Evolutionary conservation across 1,139 yeast genomes (phyloP).

Genomic region (Lodderomyces theae): DNA sequence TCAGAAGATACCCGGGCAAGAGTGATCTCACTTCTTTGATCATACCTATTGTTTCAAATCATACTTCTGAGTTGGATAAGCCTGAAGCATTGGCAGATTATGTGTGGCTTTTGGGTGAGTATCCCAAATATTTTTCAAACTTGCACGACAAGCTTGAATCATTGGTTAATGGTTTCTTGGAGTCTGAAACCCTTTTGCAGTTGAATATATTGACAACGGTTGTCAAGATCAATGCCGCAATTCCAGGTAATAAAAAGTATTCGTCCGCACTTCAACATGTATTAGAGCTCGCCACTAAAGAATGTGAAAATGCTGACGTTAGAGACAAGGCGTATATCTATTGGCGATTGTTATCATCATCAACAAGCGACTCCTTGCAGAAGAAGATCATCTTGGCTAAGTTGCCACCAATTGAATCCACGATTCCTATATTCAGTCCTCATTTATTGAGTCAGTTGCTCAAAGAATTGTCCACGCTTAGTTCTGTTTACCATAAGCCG

Average conservation of each 20-base stretch:
- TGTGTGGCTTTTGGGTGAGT: slow-evolving; percentile 88
- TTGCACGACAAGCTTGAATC: slow-evolving; percentile 42
- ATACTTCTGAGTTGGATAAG: slow-evolving; percentile 56
- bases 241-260: slow-evolving; percentile 22
- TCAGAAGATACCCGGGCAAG: slow-evolving; percentile 72
- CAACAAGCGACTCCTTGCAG: slow-evolving; percentile 41
- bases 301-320: slow-evolving; percentile 86
- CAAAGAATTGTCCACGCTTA: slow-evolving; percentile 76
- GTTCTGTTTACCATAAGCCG: slow-evolving; percentile 89
- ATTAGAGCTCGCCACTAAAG: slow-evolving; percentile 73
- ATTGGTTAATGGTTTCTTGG: slow-evolving; percentile 62
- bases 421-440: slow-evolving; percentile 71
- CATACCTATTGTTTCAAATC: slow-evolving; percentile 65
- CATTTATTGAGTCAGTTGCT: slow-evolving; percentile 65
- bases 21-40: slow-evolving; percentile 60
- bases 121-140: slow-evolving; percentile 68
- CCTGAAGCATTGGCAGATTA: slow-evolving; percentile 71
- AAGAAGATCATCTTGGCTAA: slow-evolving; percentile 55
- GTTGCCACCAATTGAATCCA: slow-evolving; percentile 69
- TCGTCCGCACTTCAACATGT: slow-evolving; percentile 62
- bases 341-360: slow-evolving; percentile 83
- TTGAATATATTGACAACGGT: slow-evolving; percentile 71
- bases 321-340: slow-evolving; percentile 92
- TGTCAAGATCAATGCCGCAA: slow-evolving; percentile 66
- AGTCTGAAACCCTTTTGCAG: slow-evolving; percentile 75